A percentile compares a stretch with the other conserved stretches of the same genome.
These are phyloP conservation scores for Fraxinus sp. DNA, from an alignment of 305 asterid species.

Conservation along the genomic window DNA sequence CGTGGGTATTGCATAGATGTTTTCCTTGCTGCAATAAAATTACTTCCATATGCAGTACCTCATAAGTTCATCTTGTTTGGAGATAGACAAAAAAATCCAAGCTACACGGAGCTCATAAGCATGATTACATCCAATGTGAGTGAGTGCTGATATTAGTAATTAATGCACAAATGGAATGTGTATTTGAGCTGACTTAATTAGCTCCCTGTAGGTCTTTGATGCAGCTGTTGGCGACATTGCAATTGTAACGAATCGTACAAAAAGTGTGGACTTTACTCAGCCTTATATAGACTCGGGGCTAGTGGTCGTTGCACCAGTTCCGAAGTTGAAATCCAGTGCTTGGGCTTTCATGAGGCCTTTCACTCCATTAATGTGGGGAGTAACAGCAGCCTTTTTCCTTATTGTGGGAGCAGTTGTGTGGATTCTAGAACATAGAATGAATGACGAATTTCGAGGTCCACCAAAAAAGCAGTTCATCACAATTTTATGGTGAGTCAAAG, in stretches of 20 bases:
- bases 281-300: constrained; percentile 81
- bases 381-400: constrained; percentile 58
- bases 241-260: constrained; percentile 71
- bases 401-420: constrained; percentile 66
- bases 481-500: constrained; percentile 57
- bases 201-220: constrained; percentile 57
- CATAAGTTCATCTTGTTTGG: constrained; percentile 60
- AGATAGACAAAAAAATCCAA: constrained; percentile 70
- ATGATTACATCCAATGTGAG: constrained; percentile 55
- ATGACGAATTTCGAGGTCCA: constrained; percentile 81
- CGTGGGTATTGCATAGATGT: constrained; percentile 74
- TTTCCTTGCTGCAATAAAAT: constrained; percentile 65
- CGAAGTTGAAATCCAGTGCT: constrained; percentile 48
- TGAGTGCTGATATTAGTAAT: not conserved
- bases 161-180: not conserved
- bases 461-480: constrained; percentile 69
- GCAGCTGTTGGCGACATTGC: constrained; percentile 85
- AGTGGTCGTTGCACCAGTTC: constrained; percentile 63
- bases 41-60: constrained; percentile 74
- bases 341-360: constrained; percentile 88
- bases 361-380: constrained; percentile 63
- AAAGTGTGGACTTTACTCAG: constrained; percentile 75
- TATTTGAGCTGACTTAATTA: constrained; percentile 3
- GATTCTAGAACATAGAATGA: constrained; percentile 75
- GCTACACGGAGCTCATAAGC: constrained; percentile 53